These are phyloP conservation scores for Fomitopsis palustris DNA, from an alignment of 1,284 basidiomycete genomes.

Conservation along the genomic window DNA sequence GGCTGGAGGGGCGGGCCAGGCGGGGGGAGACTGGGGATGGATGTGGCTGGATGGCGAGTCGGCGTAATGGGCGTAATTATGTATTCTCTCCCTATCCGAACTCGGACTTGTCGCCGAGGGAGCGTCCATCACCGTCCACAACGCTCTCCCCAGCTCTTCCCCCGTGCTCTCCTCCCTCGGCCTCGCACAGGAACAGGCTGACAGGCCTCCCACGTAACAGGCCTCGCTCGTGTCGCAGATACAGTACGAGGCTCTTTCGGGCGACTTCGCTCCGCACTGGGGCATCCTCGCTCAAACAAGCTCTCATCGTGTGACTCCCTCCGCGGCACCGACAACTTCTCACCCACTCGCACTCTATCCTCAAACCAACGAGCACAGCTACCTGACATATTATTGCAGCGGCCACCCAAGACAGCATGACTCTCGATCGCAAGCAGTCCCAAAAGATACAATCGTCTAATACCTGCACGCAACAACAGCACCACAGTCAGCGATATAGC, in stretches of 20 bases:
- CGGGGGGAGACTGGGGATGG: background rate
- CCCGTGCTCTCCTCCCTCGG: no score
- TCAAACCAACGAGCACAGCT: background rate
- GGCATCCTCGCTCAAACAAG: background rate
- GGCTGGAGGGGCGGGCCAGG: no score
- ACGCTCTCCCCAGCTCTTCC: no score
- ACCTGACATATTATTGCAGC: background rate
- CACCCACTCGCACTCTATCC: background rate
- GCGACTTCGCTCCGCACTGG: background rate
- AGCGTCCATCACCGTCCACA: background rate
- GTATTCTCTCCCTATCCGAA: background rate
- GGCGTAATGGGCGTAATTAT: background rate
- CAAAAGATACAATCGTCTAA: conserved; percentile 2
- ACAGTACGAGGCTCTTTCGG: background rate
- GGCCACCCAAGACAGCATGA: background rate
- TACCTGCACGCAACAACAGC: conserved; percentile 3
- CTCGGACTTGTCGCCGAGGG: no score
- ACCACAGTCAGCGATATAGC: background rate
- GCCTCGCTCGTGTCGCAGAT: no score
- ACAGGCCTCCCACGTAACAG: background rate
- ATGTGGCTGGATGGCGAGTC: no score
- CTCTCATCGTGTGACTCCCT: background rate
- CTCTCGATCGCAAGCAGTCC: background rate
- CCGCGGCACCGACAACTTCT: background rate
- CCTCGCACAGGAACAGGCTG: no score